Conservation (phyloP, 768 basidiomycete genomes). For the Leccinum subtestaceum region DNA sequence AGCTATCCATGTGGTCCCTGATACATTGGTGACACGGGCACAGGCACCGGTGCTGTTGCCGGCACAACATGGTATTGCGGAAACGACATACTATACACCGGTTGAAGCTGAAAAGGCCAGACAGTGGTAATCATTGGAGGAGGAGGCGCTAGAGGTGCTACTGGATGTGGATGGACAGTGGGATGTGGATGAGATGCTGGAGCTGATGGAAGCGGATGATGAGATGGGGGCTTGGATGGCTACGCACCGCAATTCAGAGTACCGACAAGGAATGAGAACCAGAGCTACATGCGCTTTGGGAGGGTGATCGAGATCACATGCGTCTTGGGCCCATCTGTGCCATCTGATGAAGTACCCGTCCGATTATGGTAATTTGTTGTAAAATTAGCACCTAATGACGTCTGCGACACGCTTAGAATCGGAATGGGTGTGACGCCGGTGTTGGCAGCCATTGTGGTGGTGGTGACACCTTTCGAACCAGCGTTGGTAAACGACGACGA, state of each 20-base stretch:
- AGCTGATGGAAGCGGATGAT: slow-evolving; percentile 9
- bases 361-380: not conserved
- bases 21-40: too few species aligned
- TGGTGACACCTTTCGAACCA: too few species aligned
- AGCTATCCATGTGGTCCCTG: too few species aligned
- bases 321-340: slow-evolving; percentile 6
- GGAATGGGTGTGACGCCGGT: slow-evolving; percentile 16
- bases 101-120: not conserved
- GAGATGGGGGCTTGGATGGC: slow-evolving; percentile 1
- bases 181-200: slow-evolving; percentile 2
- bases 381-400: not conserved
- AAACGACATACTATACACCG: too few species aligned
- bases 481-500: too few species aligned
- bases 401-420: slow-evolving; percentile 15
- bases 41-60: too few species aligned
- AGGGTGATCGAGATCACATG: slow-evolving; percentile 3
- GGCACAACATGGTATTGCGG: too few species aligned
- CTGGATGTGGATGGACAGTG: slow-evolving; percentile 3
- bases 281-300: not conserved
- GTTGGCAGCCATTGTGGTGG: not conserved
- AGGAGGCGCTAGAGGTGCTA: not conserved
- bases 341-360: not conserved
- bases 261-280: slow-evolving; percentile 1
- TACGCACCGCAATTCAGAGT: not conserved
- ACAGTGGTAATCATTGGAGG: slow-evolving; percentile 14